Evolutionary conservation across 352 stramenopile species (phyloP), one percentile per base, ranked within the genome.

Genomic region (Globisporangium apiculatum): DNA sequence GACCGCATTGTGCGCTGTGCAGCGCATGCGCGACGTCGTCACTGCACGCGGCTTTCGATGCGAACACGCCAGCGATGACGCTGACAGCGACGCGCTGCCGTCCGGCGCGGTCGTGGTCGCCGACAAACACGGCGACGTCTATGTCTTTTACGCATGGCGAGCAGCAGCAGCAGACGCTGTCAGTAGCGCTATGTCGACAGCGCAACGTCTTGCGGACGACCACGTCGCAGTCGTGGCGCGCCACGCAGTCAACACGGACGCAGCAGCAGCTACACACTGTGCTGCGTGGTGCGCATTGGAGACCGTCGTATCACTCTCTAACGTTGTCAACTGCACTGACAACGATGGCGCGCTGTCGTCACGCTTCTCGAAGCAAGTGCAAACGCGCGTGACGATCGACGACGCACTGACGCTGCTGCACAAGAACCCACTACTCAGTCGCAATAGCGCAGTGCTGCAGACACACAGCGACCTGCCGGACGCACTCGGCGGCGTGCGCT

Each of bases 81-180:
- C 7, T 36, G 45, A 48, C 43, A 24, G 6, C 12, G 43, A 48
- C 6, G 43, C 15, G 45, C 15, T 11, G 5, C 18, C 18, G 18
- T 24, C 45, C 24, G 45, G 45, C 1, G 45, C 45, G 4, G 64
- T 76, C 15, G 67, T 91, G 54, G 64, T 74, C 15, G 71, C 65
- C 11, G 86, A 96, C 66, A 57, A 71, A 11, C 54, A 70, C 40
- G 55, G 57, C 14, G 75, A 94, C 57, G 76, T 68, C 15, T 96
- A 81, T 83, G 71, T 95, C n/a, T 93, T 95, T 68, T 82, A 96
- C 60, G 82, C 94, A 18, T 38, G 24, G 50, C 36, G 15, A 2
- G 14, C 37, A n/a, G 49, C 37, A n/a, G 49, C 11, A 24, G n/a
- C 15, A 8, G 6, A 5, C 3, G n/a, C 5, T n/a, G 17, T 4